These are phyloP conservation scores for Talaromyces amestolkiae DNA, from an alignment of 2,329 filamentous ascomycete genomes.

Conservation along the genomic window DNA sequence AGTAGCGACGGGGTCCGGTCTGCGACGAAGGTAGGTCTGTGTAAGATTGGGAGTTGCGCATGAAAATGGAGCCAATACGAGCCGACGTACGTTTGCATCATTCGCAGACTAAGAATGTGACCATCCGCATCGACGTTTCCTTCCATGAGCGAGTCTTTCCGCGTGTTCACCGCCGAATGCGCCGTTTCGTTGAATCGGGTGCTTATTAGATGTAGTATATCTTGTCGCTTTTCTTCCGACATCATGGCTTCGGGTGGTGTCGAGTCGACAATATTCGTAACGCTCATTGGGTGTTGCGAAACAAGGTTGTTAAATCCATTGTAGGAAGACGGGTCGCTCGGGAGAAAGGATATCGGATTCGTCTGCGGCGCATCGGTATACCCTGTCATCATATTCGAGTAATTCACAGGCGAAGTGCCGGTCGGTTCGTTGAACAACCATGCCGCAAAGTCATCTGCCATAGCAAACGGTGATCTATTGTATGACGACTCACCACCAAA, in stretches of 20 bases:
- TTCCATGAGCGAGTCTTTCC: slow-evolving; percentile 73
- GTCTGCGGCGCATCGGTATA: slow-evolving; percentile 45
- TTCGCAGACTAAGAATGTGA: slow-evolving; percentile 74
- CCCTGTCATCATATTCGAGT: slow-evolving; percentile 39
- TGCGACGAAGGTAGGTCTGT: slow-evolving; percentile 88
- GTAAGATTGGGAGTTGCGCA: slow-evolving; percentile 88
- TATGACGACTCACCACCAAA: slow-evolving; percentile 75
- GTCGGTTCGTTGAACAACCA: slow-evolving; percentile 75
- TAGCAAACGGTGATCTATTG: slow-evolving; percentile 81
- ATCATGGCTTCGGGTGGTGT: slow-evolving; percentile 75
- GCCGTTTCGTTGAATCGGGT: slow-evolving; percentile 78
- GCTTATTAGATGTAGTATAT: slow-evolving; percentile 77
- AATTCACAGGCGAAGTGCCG: slow-evolving; percentile 52
- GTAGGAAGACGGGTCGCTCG: slow-evolving; percentile 49
- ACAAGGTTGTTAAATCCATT: slow-evolving; percentile 48
- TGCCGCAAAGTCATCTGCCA: slow-evolving; percentile 82
- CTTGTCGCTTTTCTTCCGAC: slow-evolving; percentile 81
- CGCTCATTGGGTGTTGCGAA: slow-evolving; percentile 79
- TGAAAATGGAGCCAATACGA: slow-evolving; percentile 97
- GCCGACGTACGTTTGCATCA: slow-evolving; percentile 93
- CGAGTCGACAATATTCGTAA: slow-evolving; percentile 79
- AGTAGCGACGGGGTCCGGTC: slow-evolving; percentile 82
- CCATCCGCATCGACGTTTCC: slow-evolving; percentile 66
- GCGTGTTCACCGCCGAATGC: slow-evolving; percentile 68
- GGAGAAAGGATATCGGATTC: slow-evolving; percentile 50